phyloP scores from a whole-genome alignment of 257 asterid genomes.

The Mentha longifolia region DNA sequence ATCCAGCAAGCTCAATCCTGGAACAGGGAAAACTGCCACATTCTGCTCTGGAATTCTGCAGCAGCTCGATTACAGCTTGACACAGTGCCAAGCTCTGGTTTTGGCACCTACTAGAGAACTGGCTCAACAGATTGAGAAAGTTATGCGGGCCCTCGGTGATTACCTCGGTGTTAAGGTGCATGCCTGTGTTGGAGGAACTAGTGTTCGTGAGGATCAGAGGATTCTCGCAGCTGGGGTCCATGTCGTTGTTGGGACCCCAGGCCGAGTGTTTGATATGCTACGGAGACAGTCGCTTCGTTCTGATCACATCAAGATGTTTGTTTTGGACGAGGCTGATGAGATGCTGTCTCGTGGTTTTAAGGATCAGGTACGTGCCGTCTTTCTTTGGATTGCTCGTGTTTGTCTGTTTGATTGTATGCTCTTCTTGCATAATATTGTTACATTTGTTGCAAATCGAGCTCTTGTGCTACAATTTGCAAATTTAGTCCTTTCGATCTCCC shows the following conservation, averaged over 20 bases:
- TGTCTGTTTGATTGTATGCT: background rate
- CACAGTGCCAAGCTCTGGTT: constrained; percentile 64
- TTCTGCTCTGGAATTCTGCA: constrained; percentile 68
- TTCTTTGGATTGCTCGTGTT: background rate
- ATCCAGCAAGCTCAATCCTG: constrained; percentile 77
- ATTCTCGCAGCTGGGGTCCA: constrained; percentile 68
- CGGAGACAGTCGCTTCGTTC: constrained; percentile 56
- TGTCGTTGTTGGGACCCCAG: constrained; percentile 71
- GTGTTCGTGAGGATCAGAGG: constrained; percentile 68
- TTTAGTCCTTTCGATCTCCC: background rate
- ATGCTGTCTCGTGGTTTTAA: constrained; percentile 69
- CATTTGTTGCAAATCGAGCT: background rate
- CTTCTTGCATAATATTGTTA: background rate
- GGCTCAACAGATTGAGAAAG: constrained; percentile 66
- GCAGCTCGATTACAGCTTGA: constrained; percentile 57
- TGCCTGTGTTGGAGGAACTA: constrained; percentile 75
- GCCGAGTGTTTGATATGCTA: constrained; percentile 68
- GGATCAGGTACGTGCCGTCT: constrained; percentile 51
- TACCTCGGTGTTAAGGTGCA: constrained; percentile 69
- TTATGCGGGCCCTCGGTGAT: constrained; percentile 70
- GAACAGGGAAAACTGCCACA: constrained; percentile 67
- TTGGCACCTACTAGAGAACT: constrained; percentile 69
- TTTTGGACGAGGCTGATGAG: constrained; percentile 67
- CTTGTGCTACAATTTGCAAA: background rate
- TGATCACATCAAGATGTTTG: constrained; percentile 59